phyloP scores from a whole-genome alignment of 805 yeast genomes.

The Wickerhamomyces mucosus region DNA sequence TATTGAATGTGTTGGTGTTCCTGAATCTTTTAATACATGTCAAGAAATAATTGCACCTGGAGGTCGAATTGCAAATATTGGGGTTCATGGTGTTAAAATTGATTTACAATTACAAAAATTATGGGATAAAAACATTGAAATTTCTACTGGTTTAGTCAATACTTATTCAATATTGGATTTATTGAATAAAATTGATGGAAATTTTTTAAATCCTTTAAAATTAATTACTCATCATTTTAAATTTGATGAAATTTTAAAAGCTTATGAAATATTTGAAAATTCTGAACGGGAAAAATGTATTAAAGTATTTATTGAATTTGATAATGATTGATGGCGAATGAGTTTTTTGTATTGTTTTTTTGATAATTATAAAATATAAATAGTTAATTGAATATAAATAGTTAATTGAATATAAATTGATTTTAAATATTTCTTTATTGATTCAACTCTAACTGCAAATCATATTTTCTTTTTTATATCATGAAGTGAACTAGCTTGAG shows the following conservation, averaged over 20 bases:
- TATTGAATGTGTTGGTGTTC: conserved; percentile 57
- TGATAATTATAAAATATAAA: too few relatives aligned
- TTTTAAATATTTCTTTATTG: too few relatives aligned
- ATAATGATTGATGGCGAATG: not conserved
- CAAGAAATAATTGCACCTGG: conserved; percentile 46
- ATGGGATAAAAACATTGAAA: conserved; percentile 35
- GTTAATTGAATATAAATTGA: too few relatives aligned
- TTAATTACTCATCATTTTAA: conserved; percentile 53
- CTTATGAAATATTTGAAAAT: conserved; percentile 48
- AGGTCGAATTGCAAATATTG: conserved; percentile 58
- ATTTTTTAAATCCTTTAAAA: conserved; percentile 33
- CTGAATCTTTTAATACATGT: conserved; percentile 49
- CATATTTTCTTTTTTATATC: too few relatives aligned
- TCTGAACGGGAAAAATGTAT: conserved; percentile 50
- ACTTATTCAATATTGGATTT: conserved; percentile 33
- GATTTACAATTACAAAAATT: conserved; percentile 33
- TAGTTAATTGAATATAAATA: too few relatives aligned
- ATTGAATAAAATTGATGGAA: conserved; percentile 24
- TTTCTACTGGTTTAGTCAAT: conserved; percentile 41
- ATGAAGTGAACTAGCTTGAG: too few relatives aligned
- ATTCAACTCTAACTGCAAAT: too few relatives aligned
- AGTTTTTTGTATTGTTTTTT: too few relatives aligned
- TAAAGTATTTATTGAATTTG: conserved; percentile 26
- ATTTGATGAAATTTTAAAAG: conserved; percentile 44
- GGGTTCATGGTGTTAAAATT: conserved; percentile 38